A percentile compares a stretch with the other conserved stretches of the same genome.
Evolutionary conservation across 116 monocot genomes (phyloP).

Genomic region (Cymodocea nodosa): DNA sequence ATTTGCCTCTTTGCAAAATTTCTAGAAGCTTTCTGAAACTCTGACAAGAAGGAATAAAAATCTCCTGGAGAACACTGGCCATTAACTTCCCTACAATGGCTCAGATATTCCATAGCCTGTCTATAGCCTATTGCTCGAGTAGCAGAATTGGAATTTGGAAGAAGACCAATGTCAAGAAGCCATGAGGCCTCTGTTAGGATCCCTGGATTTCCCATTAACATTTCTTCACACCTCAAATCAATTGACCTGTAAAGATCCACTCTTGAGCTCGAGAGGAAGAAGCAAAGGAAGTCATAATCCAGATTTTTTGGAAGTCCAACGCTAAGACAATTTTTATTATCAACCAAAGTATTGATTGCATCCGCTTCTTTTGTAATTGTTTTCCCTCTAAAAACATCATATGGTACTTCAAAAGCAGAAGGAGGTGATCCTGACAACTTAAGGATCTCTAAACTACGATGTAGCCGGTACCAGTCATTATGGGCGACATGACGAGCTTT

Average conservation of each 20-base stretch:
- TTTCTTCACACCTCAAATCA: slow-evolving; percentile 83
- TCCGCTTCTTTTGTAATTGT: neutral
- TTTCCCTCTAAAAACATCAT: slow-evolving; percentile 39
- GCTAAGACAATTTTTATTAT: neutral
- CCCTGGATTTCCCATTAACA: slow-evolving; percentile 56
- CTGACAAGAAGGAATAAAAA: slow-evolving; percentile 36
- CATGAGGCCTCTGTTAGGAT: slow-evolving; percentile 75
- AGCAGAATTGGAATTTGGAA: slow-evolving; percentile 52
- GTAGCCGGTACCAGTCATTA: slow-evolving; percentile 80
- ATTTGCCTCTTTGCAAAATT: slow-evolving; percentile 95
- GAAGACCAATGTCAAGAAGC: slow-evolving; percentile 75
- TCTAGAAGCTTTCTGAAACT: slow-evolving; percentile 76
- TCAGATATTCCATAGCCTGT: slow-evolving; percentile 80
- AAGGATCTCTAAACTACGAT: slow-evolving; percentile 72
- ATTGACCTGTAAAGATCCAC: slow-evolving; percentile 59
- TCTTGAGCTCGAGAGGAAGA: slow-evolving; percentile 62
- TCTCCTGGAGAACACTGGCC: slow-evolving; percentile 40
- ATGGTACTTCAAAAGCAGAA: slow-evolving; percentile 58
- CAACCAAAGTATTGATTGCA: neutral
- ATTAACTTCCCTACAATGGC: slow-evolving; percentile 37
- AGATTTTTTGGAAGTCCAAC: slow-evolving; percentile 17
- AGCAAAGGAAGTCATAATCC: slow-evolving; percentile 65
- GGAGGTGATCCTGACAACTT: slow-evolving; percentile 58
- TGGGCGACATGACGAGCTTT: slow-evolving; percentile 37
- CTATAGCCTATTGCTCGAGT: slow-evolving; percentile 88